Base-by-base conservation (phyloP, 371 early-diverging fungal species). In the Basidiobolus meristosporus region DNA sequence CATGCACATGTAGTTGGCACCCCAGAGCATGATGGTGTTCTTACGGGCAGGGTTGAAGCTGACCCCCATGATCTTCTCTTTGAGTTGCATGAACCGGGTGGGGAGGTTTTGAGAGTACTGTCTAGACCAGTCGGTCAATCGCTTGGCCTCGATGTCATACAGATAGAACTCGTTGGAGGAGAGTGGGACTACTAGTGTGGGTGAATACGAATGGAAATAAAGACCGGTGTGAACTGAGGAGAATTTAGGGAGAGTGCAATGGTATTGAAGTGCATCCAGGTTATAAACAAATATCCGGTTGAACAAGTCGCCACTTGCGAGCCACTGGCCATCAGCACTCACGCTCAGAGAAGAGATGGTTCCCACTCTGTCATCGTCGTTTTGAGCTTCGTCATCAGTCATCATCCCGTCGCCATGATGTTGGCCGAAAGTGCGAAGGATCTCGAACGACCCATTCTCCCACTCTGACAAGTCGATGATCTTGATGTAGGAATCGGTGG, bases 51-150 rank as follows among this genome's bases (percentile, higher is more conserved):
- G 77, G 47, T 73, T 77, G 41, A 73, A 70, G n/a, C 65, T 62
- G 0, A 79, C 60, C 5, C 85, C 88, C 16, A 69, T 63, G 20
- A 84, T 70, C 42, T 70, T 67, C 52, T 83, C 82, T 47, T 62
- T 62, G 42, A 70, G 54, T 10, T 59, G 45, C 40, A 63, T 45
- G 50, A 84, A 73, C 32, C 63, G 48, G 16, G 39, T 45, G 14
- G 84, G 84, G 16, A 82, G 61, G 18, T 46, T 44, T 32, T 59
- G 46, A 6, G 73, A 68, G 46, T 77, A 67, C 47, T 63, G 56
- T 39, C 65, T 58, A 14, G 87, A 83, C 91, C 91, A 93, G 31
- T 68, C 67, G 2, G 83, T 73, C 43, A 82, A 53, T 15, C 66
- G 64, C 16, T 64, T 59, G 14, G 55, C 50, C 46, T 77, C 77